phyloP scores from a whole-genome alignment of 805 yeast genomes.

The Saitoella complicata region DNA sequence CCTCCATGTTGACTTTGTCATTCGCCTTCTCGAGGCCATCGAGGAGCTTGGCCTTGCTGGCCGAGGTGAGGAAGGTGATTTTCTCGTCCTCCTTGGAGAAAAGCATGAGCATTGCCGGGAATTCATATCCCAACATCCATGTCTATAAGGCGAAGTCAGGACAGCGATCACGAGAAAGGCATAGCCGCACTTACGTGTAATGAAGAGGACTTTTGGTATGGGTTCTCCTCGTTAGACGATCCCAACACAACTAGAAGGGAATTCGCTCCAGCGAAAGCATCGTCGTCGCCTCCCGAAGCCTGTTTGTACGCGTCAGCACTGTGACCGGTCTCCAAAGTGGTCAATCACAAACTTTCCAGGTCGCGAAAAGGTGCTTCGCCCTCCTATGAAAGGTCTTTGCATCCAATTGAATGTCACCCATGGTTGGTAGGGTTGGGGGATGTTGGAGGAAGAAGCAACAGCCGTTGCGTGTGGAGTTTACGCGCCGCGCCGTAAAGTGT shows the following conservation, averaged over 20 bases:
- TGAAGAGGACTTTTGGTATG: slow-evolving; percentile 74
- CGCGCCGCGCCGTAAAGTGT: too few relatives aligned
- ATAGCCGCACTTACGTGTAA: slow-evolving; percentile 31
- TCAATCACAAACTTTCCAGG: too few relatives aligned
- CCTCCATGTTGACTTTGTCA: slow-evolving; percentile 37
- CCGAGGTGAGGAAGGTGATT: slow-evolving; percentile 55
- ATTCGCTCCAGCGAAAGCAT: slow-evolving; percentile 28
- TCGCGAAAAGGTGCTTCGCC: too few relatives aligned
- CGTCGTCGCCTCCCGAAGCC: slow-evolving; percentile 17
- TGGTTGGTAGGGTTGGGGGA: too few relatives aligned
- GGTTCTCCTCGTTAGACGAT: slow-evolving; percentile 72
- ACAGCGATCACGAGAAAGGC: neutral
- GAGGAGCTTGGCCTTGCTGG: slow-evolving; percentile 70
- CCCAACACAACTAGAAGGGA: slow-evolving; percentile 60
- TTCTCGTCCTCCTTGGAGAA: slow-evolving; percentile 35
- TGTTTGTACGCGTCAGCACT: slow-evolving; percentile 2
- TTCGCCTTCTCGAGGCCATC: slow-evolving; percentile 36
- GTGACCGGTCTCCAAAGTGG: too few relatives aligned
- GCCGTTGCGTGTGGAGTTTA: too few relatives aligned
- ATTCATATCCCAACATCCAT: slow-evolving; percentile 89
- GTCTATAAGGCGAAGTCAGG: slow-evolving; percentile 19
- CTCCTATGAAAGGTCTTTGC: too few relatives aligned
- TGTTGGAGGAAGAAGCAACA: too few relatives aligned
- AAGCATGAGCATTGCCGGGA: slow-evolving; percentile 73
- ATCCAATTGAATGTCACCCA: too few relatives aligned